Percentiles rank a stretch among this genome's conserved stretches.
phyloP scores from a whole-genome alignment of 1,284 basidiomycete genomes.

The Ceratobasidium theobromae region DNA sequence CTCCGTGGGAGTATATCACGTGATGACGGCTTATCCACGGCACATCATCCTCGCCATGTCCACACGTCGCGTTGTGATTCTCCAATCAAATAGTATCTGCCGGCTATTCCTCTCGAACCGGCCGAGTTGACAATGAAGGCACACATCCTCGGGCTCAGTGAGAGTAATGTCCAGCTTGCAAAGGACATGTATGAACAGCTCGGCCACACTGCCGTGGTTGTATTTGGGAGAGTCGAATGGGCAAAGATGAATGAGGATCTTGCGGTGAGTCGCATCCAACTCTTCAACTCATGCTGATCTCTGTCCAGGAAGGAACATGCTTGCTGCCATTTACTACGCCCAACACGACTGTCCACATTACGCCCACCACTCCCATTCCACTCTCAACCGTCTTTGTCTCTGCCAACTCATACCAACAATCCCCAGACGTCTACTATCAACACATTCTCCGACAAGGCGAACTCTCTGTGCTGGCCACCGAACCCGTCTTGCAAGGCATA shows the following conservation, averaged over 20 bases:
- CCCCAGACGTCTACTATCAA: constrained; percentile 1
- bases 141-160: neutral
- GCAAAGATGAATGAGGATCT: neutral
- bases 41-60: too few relatives aligned
- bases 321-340: neutral
- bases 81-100: neutral
- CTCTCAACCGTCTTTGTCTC: constrained; percentile 29
- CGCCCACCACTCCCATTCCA: constrained; percentile 4
- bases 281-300: neutral
- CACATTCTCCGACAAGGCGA: constrained; percentile 39
- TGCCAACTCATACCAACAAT: neutral
- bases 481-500: constrained; percentile 74
- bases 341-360: neutral
- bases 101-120: neutral
- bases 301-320: constrained; percentile 3
- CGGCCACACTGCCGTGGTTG: neutral
- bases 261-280: neutral
- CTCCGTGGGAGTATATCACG: neutral
- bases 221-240: neutral
- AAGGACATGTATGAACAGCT: neutral
- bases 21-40: too few relatives aligned
- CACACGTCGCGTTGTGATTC: neutral
- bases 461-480: constrained; percentile 45
- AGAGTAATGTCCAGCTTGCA: neutral
- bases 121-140: constrained; percentile 5